These are phyloP conservation scores for Corylus avellana DNA, from an alignment of 306 rosid species.

Conservation along the genomic window DNA sequence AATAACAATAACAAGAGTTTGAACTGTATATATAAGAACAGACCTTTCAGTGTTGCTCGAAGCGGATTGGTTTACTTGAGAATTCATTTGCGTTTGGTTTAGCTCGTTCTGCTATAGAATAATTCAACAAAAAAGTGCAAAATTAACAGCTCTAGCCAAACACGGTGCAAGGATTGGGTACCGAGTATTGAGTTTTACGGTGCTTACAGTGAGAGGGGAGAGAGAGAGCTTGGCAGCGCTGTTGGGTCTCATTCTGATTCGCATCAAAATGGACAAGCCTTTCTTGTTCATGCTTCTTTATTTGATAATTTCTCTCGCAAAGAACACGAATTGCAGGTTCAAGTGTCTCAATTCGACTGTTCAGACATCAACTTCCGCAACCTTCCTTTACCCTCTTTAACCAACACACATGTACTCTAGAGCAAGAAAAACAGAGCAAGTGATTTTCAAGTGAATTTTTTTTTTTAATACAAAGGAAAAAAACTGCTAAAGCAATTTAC, in stretches of 20 bases:
- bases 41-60: conserved; percentile 56
- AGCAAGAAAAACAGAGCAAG: too few relatives aligned
- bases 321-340: background rate
- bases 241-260: conserved; percentile 86
- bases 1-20: background rate
- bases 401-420: too few relatives aligned
- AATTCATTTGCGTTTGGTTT: conserved; percentile 41
- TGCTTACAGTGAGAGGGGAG: conserved; percentile 67
- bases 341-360: background rate
- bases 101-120: conserved; percentile 40
- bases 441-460: too few relatives aligned
- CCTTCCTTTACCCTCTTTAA: too few relatives aligned
- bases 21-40: background rate
- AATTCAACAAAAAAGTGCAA: background rate
- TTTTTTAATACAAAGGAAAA: too few relatives aligned
- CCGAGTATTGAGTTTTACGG: background rate
- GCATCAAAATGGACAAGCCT: conserved; percentile 78
- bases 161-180: background rate
- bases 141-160: background rate
- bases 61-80: conserved; percentile 41
- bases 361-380: background rate
- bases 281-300: conserved; percentile 60
- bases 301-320: background rate
- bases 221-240: conserved; percentile 50
- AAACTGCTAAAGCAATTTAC: too few relatives aligned